phyloP scores from a whole-genome alignment of 352 stramenopile genomes.

The Globisporangium nodosum region DNA sequence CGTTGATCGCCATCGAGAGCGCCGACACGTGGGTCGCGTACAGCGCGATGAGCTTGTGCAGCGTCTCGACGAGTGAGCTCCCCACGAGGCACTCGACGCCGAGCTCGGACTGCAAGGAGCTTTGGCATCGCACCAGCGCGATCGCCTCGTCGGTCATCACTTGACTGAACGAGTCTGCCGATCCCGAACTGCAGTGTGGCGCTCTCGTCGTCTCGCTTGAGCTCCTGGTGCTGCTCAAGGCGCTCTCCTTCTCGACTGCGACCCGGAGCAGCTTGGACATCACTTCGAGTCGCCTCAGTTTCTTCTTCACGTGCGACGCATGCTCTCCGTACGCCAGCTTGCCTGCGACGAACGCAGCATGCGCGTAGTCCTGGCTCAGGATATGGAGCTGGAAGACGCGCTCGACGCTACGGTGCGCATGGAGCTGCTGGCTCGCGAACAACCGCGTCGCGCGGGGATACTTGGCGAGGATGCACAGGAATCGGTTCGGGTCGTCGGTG shows the following conservation, averaged over 20 bases:
- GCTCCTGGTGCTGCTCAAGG: neutral
- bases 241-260: neutral
- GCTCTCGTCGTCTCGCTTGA: neutral
- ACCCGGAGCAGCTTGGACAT: conserved; percentile 26
- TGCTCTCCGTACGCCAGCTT: conserved; percentile 45
- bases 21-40: conserved; percentile 31
- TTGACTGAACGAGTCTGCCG: conserved; percentile 33
- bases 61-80: conserved; percentile 45
- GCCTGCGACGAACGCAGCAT: conserved; percentile 30
- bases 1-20: conserved; percentile 26
- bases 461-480: conserved; percentile 30
- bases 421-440: conserved; percentile 34
- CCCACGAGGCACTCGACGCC: conserved; percentile 36
- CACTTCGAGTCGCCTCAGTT: conserved; percentile 26
- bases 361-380: conserved; percentile 19
- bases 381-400: conserved; percentile 27
- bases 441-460: conserved; percentile 41
- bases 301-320: conserved; percentile 30
- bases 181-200: conserved; percentile 8
- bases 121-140: conserved; percentile 34
- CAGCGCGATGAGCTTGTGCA: conserved; percentile 54
- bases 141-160: conserved; percentile 49
- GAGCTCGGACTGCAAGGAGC: conserved; percentile 30
- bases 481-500: conserved; percentile 19
- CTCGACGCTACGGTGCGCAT: conserved; percentile 22